These are phyloP conservation scores for Colletotrichum acutatum DNA, from an alignment of 2,329 filamentous ascomycete species.

Conservation along the genomic window DNA sequence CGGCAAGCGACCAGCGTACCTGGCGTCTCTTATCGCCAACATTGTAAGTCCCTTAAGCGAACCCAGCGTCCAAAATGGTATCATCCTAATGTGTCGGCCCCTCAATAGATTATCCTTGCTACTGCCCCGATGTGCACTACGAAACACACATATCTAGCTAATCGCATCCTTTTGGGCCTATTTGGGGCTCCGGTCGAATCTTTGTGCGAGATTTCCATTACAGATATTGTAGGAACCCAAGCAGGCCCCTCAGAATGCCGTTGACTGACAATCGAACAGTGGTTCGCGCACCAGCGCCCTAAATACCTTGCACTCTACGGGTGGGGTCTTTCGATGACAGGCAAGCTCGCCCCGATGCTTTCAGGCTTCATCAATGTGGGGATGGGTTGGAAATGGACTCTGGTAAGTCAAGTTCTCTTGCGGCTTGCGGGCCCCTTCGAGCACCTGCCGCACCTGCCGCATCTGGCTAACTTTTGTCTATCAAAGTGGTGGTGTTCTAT, in stretches of 20 bases:
- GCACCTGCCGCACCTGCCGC: too few species aligned
- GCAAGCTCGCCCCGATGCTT: slow-evolving; percentile 57
- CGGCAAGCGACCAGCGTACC: slow-evolving; percentile 53
- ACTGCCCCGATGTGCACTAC: slow-evolving; percentile 42
- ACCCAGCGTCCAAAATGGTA: accelerated
- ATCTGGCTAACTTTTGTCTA: neutral
- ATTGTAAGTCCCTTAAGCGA: slow-evolving; percentile 38
- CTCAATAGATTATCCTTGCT: slow-evolving; percentile 41
- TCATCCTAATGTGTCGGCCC: neutral
- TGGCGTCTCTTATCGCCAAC: slow-evolving; percentile 48
- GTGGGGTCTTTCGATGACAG: slow-evolving; percentile 51
- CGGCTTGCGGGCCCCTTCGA: too few species aligned
- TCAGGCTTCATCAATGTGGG: slow-evolving; percentile 56
- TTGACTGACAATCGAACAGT: slow-evolving; percentile 32
- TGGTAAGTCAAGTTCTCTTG: slow-evolving; percentile 35
- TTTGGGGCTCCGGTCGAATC: slow-evolving; percentile 58
- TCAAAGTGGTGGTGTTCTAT: slow-evolving; percentile 51
- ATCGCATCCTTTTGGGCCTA: slow-evolving; percentile 56
- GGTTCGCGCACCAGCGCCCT: slow-evolving; percentile 54
- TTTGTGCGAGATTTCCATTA: slow-evolving; percentile 56
- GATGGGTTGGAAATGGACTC: slow-evolving; percentile 54
- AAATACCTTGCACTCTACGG: slow-evolving; percentile 57
- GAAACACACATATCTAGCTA: slow-evolving; percentile 49
- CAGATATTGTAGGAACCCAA: slow-evolving; percentile 47
- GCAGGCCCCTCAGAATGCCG: neutral